phyloP scores from a whole-genome alignment of 805 yeast species.

The Komagataella kurtzmanii region DNA sequence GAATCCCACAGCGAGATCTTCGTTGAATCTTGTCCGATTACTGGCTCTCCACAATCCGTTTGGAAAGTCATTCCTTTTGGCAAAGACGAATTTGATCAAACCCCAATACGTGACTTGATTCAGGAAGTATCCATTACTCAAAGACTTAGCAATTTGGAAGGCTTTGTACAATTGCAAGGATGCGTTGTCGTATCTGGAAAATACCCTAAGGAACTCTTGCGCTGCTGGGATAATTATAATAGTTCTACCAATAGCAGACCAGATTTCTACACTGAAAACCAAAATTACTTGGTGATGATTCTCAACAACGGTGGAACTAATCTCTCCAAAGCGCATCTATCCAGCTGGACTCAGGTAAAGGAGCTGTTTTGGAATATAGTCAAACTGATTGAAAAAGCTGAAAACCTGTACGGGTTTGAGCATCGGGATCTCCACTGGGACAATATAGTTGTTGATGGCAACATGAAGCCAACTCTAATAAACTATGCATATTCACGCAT shows the following conservation, averaged over 20 bases:
- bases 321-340: conserved; percentile 27
- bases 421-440: conserved; percentile 64
- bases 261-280: conserved; percentile 17
- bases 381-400: conserved; percentile 35
- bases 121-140: conserved; percentile 33
- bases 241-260: conserved; percentile 22
- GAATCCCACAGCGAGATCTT: conserved; percentile 34
- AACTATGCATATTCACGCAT: conserved; percentile 48
- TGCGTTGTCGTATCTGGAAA: conserved; percentile 32
- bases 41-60: conserved; percentile 17
- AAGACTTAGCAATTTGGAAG: conserved; percentile 23
- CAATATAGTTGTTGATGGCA: conserved; percentile 34
- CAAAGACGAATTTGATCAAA: conserved; percentile 24
- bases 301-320: conserved; percentile 28
- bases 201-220: conserved; percentile 25
- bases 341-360: conserved; percentile 22
- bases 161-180: conserved; percentile 29
- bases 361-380: conserved; percentile 42
- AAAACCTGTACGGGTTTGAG: conserved; percentile 40
- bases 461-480: conserved; percentile 22
- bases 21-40: conserved; percentile 12
- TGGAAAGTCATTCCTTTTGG: conserved; percentile 44
- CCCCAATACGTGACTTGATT: conserved; percentile 24
- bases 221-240: conserved; percentile 29
- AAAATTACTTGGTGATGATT: conserved; percentile 21